A percentile compares a stretch with the other conserved stretches of the same genome.
Conservation (phyloP, 23 red algal species). For the Gracilariopsis chorda region DNA sequence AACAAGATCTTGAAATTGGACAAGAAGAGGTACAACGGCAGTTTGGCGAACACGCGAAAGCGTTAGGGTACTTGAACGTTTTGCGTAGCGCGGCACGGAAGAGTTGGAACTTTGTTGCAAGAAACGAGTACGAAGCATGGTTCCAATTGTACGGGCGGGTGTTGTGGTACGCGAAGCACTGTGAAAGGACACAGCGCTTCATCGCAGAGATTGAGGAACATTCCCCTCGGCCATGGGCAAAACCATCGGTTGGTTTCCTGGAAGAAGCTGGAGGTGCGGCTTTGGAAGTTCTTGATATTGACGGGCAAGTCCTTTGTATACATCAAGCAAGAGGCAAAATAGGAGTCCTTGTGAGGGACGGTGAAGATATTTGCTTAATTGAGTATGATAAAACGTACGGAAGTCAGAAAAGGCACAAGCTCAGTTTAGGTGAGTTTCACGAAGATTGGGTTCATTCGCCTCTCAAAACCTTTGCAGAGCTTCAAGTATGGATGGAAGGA, state of each 20-base stretch:
- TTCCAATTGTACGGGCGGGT: conserved; percentile 6
- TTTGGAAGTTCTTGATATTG: background rate
- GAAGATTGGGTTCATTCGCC: too few relatives aligned
- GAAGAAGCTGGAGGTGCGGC: background rate
- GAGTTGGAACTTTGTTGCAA: background rate
- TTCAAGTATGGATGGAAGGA: background rate
- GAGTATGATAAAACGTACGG: background rate
- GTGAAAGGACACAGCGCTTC: background rate
- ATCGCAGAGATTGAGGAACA: background rate
- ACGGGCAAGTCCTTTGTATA: background rate
- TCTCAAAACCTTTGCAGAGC: background rate
- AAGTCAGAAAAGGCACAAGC: background rate
- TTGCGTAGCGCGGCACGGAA: background rate
- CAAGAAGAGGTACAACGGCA: too few relatives aligned
- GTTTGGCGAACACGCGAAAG: too few relatives aligned
- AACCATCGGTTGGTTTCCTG: background rate
- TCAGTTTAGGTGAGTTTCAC: too few relatives aligned
- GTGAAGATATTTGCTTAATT: background rate
- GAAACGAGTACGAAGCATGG: background rate
- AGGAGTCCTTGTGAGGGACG: too few relatives aligned
- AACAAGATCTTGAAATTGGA: too few relatives aligned
- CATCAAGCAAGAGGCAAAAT: background rate
- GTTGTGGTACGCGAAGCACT: background rate
- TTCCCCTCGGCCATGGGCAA: background rate
- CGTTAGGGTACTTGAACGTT: background rate